Conservation (phyloP, 1,139 yeast genomes). For the Nakaseomyces glabratus region DNA sequence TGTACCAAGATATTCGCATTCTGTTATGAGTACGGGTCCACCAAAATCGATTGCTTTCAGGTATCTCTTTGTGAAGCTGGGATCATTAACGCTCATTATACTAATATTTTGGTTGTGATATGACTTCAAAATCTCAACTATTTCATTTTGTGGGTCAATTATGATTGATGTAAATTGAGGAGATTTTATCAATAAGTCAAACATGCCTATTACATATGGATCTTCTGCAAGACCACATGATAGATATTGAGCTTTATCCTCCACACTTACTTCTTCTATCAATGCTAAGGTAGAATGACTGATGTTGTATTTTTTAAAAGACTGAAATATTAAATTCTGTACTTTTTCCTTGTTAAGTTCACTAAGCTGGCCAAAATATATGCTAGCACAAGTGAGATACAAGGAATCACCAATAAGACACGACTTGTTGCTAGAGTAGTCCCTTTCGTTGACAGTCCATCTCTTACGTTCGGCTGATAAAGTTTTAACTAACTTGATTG, state of each 20-base stretch:
- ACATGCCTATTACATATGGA: too few relatives aligned
- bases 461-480: slow-evolving; percentile 63
- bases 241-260: too few relatives aligned
- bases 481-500: slow-evolving; percentile 53
- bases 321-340: too few relatives aligned
- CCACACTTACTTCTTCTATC: too few relatives aligned
- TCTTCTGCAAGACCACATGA: too few relatives aligned
- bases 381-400: slow-evolving; percentile 50
- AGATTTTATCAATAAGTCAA: too few relatives aligned
- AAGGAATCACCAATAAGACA: slow-evolving; percentile 57
- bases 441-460: slow-evolving; percentile 55
- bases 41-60: slow-evolving; percentile 85
- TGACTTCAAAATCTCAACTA: slow-evolving; percentile 9
- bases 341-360: slow-evolving; percentile 41
- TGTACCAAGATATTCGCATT: slow-evolving; percentile 78
- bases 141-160: not conserved
- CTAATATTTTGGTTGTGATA: slow-evolving; percentile 35
- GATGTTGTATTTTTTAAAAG: too few relatives aligned
- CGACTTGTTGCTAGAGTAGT: slow-evolving; percentile 41
- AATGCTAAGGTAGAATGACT: too few relatives aligned
- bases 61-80: slow-evolving; percentile 56
- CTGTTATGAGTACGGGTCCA: slow-evolving; percentile 58
- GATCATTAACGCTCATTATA: slow-evolving; percentile 63
- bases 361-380: slow-evolving; percentile 56
- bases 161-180: too few relatives aligned